phyloP scores from a whole-genome alignment of 179 eudicot genomes.

The Silene coronaria region DNA sequence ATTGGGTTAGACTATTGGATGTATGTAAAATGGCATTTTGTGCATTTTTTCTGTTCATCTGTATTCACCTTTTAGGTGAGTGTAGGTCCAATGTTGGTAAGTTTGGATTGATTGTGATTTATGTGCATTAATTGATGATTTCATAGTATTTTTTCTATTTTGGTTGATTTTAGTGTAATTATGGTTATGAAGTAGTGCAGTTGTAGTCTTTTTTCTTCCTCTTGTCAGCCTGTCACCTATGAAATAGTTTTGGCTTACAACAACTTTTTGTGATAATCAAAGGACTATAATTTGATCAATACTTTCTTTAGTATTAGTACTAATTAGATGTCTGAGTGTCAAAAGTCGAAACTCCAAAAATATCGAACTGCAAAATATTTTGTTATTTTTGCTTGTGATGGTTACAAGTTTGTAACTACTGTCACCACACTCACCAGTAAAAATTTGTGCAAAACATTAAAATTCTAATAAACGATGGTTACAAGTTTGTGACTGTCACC shows the following conservation, averaged over 20 bases:
- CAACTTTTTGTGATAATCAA: neutral
- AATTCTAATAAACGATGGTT: too few relatives aligned
- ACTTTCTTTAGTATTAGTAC: neutral
- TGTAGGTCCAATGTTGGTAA: neutral
- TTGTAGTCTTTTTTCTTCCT: neutral
- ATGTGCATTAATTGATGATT: slow-evolving; percentile 11
- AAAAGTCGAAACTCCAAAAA: too few relatives aligned
- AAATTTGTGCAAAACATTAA: too few relatives aligned
- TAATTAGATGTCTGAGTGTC: too few relatives aligned
- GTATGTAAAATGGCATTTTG: too few relatives aligned
- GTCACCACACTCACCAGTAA: too few relatives aligned
- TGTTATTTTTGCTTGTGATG: too few relatives aligned
- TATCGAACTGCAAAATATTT: too few relatives aligned
- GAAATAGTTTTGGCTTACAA: neutral
- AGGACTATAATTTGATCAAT: neutral
- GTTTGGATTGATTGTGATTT: slow-evolving; percentile 22
- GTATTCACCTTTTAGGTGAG: slow-evolving; percentile 15
- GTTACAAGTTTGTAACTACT: too few relatives aligned
- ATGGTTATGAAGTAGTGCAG: too few relatives aligned
- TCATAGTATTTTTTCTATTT: slow-evolving; percentile 18
- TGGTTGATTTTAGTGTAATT: slow-evolving; percentile 17
- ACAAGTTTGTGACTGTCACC: too few relatives aligned
- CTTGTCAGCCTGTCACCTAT: neutral
- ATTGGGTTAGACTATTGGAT: neutral
- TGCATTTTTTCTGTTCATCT: neutral